Evolutionary conservation across 192 early-diverging fungal genomes (phyloP), one percentile per base, ranked within the genome.

Genomic region (Powellomyces hirtus): DNA sequence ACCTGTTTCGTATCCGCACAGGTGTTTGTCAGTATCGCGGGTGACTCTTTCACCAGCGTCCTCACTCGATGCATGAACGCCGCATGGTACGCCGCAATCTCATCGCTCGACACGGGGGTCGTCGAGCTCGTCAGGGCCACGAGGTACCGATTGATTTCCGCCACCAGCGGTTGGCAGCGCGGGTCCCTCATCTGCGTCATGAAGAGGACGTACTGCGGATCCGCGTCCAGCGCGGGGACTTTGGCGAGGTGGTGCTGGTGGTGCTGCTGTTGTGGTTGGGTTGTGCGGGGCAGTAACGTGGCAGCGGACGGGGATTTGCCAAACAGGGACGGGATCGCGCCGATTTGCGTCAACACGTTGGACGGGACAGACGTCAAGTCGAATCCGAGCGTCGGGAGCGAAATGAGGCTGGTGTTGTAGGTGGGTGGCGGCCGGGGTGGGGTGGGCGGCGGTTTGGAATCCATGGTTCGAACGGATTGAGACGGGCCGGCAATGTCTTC

Each of bases 321-420:
- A 29, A 60, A 60, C 36, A 60, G 35, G n/a, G 33, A 38, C 16
- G 59, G 59, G 11, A 42, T 26, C 16, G 60, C 60, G 38, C 60
- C 60, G 30, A 62, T 62, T 29, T 62, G 60, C 22, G 34, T 64
- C 0, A 64, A 34, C 24, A 64, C 46, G 16, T 64, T 50, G n/a
- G 62, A 64, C 30, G 62, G 62, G n/a, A 64, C 35, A n/a, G 62
- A 51, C 18, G 44, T 56, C 26, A 56, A 18, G 26, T 66, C 64
- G 36, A 66, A 56, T 29, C 30, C 24, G 50, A 66, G 22, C n/a
- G 50, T 24, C 3, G 64, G 64, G 22, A 56, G 36, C 6, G 51
- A 56, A 22, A 66, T n/a, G 26, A 64, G 44, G 62, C 45, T 64
- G 16, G 62, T 64, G 29, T 64, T 64, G 62, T 64, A 64, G 44